Percentiles rank a stretch among this genome's conserved stretches.
These are phyloP conservation scores for Cucurbita argyrosperma DNA, from an alignment of 306 rosid species.

Conservation along the genomic window DNA sequence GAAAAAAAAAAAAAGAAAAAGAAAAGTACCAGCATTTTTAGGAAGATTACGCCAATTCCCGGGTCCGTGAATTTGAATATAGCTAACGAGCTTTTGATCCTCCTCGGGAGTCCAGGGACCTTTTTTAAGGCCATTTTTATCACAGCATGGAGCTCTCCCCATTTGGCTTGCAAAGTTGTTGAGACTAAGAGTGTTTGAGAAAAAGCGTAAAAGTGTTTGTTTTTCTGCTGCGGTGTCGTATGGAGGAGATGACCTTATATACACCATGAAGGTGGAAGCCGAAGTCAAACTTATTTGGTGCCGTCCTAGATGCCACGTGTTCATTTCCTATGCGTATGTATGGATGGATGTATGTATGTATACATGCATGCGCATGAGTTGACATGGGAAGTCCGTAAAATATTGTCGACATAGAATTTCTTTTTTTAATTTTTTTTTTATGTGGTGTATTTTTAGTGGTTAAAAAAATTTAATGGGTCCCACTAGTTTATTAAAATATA, in stretches of 20 bases:
- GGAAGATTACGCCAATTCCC: constrained; percentile 88
- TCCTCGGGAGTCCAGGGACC: constrained; percentile 98
- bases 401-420: no score
- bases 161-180: constrained; percentile 5
- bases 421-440: background rate
- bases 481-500: no score
- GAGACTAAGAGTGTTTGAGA: background rate
- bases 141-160: constrained; percentile 98
- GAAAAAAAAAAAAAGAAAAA: no score
- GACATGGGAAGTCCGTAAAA: background rate
- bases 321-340: background rate
- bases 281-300: constrained; percentile 73
- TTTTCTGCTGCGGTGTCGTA: constrained; percentile 11
- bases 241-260: constrained; percentile 18
- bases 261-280: constrained; percentile 4
- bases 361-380: background rate
- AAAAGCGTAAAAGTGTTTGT: background rate
- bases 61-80: constrained; percentile 54
- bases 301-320: constrained; percentile 56
- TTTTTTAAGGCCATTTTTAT: constrained; percentile 66
- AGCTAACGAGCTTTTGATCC: constrained; percentile 44
- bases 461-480: no score
- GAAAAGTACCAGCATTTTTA: constrained; percentile 51
- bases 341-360: background rate
- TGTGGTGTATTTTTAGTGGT: background rate